These are phyloP conservation scores for Venturia effusa DNA, from an alignment of 2,329 filamentous ascomycete species.

Conservation along the genomic window DNA sequence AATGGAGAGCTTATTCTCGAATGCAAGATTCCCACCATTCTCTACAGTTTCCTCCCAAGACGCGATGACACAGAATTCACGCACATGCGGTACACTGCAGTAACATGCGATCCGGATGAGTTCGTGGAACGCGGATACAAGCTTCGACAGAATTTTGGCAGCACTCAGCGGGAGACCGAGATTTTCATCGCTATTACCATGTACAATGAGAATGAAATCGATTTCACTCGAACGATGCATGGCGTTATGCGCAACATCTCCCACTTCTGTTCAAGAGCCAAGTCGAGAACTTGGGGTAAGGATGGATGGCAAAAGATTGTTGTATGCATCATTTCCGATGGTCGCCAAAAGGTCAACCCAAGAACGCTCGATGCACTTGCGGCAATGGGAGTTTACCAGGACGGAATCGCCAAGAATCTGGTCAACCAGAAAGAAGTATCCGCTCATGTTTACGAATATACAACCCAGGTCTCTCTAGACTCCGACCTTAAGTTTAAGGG, in stretches of 20 bases:
- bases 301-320: conserved; percentile 99
- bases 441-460: conserved; percentile 97
- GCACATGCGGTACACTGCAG: conserved; percentile 96
- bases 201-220: conserved; percentile 98
- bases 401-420: conserved; percentile 95
- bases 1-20: conserved; percentile 96
- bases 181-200: conserved; percentile 95
- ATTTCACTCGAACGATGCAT: conserved; percentile 96
- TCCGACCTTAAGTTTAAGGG: conserved; percentile 97
- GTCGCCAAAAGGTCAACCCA: conserved; percentile 85
- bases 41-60: conserved; percentile 91
- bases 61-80: conserved; percentile 94
- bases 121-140: conserved; percentile 85
- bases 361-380: conserved; percentile 88
- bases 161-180: conserved; percentile 78
- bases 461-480: conserved; percentile 92
- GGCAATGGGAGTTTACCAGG: conserved; percentile 95
- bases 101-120: conserved; percentile 95
- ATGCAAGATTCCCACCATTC: conserved; percentile 97
- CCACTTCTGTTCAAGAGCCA: conserved; percentile 86
- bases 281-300: conserved; percentile 93
- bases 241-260: conserved; percentile 97
- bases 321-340: conserved; percentile 91
- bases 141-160: conserved; percentile 79
- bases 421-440: conserved; percentile 95